Evolutionary conservation across 1,139 yeast species (phyloP).

Genomic region (Kodamaea sp.): DNA sequence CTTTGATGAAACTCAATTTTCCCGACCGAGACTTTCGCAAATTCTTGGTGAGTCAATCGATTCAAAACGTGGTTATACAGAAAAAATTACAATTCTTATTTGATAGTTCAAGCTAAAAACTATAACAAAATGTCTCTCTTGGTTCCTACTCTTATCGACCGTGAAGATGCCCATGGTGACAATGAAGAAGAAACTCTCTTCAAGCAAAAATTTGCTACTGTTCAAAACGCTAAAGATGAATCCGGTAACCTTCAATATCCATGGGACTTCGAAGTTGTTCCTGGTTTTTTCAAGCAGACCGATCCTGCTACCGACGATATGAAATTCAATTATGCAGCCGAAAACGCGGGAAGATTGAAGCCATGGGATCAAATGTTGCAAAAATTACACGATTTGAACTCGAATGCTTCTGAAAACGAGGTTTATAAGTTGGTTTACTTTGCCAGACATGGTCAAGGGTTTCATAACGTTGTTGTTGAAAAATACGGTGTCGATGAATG

Average conservation of each 20-base stretch:
- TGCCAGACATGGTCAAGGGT: conserved; percentile 48
- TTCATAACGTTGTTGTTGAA: conserved; percentile 41
- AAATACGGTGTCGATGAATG: conserved; percentile 41
- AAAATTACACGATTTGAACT: conserved; percentile 29
- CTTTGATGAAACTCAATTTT: too few relatives aligned
- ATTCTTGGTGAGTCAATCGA: too few relatives aligned
- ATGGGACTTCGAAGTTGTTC: conserved; percentile 40
- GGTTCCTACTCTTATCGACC: conserved; percentile 19
- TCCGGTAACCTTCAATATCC: conserved; percentile 11
- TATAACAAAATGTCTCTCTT: conserved; percentile 17
- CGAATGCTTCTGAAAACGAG: conserved; percentile 20
- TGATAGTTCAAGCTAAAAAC: background rate
- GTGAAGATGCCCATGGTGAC: conserved; percentile 22
- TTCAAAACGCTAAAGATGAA: conserved; percentile 6
- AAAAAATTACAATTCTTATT: background rate
- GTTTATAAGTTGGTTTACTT: conserved; percentile 38
- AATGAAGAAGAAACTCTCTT: conserved; percentile 13
- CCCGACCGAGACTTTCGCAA: too few relatives aligned
- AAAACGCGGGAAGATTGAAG: conserved; percentile 35
- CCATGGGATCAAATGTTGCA: conserved; percentile 31
- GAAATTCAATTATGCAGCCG: conserved; percentile 34
- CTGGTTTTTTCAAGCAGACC: conserved; percentile 38
- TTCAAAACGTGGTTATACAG: too few relatives aligned
- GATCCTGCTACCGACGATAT: conserved; percentile 33
- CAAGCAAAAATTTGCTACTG: conserved; percentile 8